Conservation (phyloP, 75 land plant species). For the Picea glauca region DNA sequence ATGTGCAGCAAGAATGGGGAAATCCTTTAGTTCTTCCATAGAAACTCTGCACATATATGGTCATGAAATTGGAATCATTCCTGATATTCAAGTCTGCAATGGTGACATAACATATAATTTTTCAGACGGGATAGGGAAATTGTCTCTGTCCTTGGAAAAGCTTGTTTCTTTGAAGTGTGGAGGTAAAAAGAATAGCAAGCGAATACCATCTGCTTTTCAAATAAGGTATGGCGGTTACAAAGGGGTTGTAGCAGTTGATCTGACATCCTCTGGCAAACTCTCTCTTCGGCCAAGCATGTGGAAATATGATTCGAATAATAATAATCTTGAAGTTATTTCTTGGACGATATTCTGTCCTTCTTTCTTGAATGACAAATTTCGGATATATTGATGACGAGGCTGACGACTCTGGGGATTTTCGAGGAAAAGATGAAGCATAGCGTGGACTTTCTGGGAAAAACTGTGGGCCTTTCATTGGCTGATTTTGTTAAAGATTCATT, state of each 20-base stretch:
- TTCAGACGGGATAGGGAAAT: constrained; percentile 93
- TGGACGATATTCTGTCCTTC: constrained; percentile 59
- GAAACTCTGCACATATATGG: no score
- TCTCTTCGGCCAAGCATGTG: constrained; percentile 76
- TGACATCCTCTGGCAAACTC: constrained; percentile 51
- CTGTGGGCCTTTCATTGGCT: no score
- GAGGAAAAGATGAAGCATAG: no score
- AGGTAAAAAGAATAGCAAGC: background rate
- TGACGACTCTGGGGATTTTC: no score
- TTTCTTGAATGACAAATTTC: constrained; percentile 74
- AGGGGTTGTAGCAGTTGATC: constrained; percentile 85
- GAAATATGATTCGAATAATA: constrained; percentile 64
- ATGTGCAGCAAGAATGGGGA: no score
- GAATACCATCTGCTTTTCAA: constrained; percentile 84
- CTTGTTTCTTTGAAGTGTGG: constrained; percentile 65
- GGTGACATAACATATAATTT: constrained; percentile 58
- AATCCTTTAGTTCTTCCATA: no score
- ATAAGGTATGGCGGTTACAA: constrained; percentile 87
- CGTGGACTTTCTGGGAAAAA: no score
- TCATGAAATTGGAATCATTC: no score
- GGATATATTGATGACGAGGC: no score
- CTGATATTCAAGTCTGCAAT: constrained; percentile 47
- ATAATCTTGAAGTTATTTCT: constrained; percentile 61
- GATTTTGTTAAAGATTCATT: no score
- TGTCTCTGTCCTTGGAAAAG: constrained; percentile 54